Percentiles rank a stretch among this genome's conserved stretches.
Conservation (phyloP, 352 stramenopile genomes). For the Blastocystis sp. region DNA sequence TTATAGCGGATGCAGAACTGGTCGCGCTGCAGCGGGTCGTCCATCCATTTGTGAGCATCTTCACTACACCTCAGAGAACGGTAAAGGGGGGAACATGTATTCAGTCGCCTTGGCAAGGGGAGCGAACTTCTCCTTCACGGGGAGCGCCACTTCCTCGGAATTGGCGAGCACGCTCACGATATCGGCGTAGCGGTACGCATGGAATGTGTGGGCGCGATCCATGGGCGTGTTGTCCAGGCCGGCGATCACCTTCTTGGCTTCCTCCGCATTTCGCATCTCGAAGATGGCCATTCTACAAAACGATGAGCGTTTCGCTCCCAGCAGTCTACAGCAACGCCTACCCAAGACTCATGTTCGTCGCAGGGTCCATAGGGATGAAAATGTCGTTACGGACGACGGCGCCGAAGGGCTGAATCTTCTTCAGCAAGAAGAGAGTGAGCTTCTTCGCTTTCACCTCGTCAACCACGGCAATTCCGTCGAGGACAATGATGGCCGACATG, state of each 20-base stretch:
- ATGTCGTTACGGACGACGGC: slow-evolving; percentile 45
- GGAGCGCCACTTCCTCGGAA: not conserved
- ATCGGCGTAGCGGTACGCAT: slow-evolving; percentile 36
- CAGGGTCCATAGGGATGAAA: slow-evolving; percentile 48
- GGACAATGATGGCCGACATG: slow-evolving; percentile 11
- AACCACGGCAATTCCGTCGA: slow-evolving; percentile 42
- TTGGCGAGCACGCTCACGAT: not conserved
- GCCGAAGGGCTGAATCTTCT: slow-evolving; percentile 20
- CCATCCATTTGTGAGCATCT: slow-evolving; percentile 26
- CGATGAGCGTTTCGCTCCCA: not conserved
- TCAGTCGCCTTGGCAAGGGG: not conserved
- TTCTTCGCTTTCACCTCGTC: slow-evolving; percentile 62
- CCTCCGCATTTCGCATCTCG: slow-evolving; percentile 27
- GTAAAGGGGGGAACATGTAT: not conserved
- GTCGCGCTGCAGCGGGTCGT: slow-evolving; percentile 18
- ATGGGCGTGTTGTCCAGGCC: slow-evolving; percentile 45
- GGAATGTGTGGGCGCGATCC: slow-evolving; percentile 52
- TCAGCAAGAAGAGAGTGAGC: slow-evolving; percentile 47
- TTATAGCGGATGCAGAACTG: slow-evolving; percentile 40
- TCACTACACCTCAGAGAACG: slow-evolving; percentile 1
- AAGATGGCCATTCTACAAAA: slow-evolving; percentile 45
- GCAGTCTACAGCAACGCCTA: not conserved
- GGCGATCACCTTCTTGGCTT: slow-evolving; percentile 21
- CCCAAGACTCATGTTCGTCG: slow-evolving; percentile 35
- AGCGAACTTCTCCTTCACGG: slow-evolving; percentile 13